Evolutionary conservation across 768 basidiomycete genomes (phyloP).

Genomic region (Russula emetica): DNA sequence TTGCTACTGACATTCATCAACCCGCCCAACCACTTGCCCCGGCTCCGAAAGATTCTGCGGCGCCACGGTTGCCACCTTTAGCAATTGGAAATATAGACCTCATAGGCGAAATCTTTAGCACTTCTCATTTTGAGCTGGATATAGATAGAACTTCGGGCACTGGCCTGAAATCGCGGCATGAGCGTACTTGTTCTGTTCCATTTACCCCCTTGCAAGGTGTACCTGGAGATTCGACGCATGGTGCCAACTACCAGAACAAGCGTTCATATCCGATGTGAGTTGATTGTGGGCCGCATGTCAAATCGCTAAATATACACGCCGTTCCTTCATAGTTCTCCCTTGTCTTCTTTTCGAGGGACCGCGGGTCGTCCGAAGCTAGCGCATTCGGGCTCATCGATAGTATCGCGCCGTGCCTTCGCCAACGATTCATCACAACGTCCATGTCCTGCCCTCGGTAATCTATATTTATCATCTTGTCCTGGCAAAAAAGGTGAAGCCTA

Average conservation of each 20-base stretch:
- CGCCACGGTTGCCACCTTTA: constrained; percentile 26
- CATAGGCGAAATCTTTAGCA: constrained; percentile 27
- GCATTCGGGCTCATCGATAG: constrained; percentile 4
- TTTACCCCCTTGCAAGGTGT: constrained; percentile 12
- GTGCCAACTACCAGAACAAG: constrained; percentile 7
- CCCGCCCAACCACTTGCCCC: constrained; percentile 5
- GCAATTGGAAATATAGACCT: constrained; percentile 22
- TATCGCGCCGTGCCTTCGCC: not conserved
- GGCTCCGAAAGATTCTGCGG: constrained; percentile 4
- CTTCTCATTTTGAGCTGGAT: constrained; percentile 18
- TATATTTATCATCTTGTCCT: constrained; percentile 86
- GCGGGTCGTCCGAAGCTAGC: constrained; percentile 12
- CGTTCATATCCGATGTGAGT: constrained; percentile 13
- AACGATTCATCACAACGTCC: constrained; percentile 3
- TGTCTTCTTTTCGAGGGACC: constrained; percentile 5
- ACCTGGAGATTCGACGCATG: not conserved
- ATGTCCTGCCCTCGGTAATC: constrained; percentile 60
- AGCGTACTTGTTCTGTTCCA: constrained; percentile 27
- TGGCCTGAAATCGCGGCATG: constrained; percentile 18
- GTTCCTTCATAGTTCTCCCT: constrained; percentile 1
- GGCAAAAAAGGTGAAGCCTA: constrained; percentile 74
- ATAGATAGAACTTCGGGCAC: not conserved
- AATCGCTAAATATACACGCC: not conserved
- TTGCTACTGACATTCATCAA: constrained; percentile 24
- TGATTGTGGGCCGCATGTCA: not conserved